A percentile compares a stretch with the other conserved stretches of the same genome.
Evolutionary conservation across 768 basidiomycete species (phyloP).

Genomic region (Rhodocollybia butyracea): DNA sequence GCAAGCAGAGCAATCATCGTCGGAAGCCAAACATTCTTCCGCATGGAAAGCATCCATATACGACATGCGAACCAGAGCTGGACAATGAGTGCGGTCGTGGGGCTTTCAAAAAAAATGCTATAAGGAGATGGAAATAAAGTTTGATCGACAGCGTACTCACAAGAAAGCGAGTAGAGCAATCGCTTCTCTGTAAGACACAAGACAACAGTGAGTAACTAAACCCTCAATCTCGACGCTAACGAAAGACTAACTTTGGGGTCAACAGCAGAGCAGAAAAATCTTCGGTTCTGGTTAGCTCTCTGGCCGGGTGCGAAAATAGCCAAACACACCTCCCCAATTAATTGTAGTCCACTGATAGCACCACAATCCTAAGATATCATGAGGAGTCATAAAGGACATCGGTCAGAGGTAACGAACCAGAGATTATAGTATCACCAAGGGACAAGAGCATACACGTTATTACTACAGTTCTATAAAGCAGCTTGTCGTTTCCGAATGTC

Average conservation of each 20-base stretch:
- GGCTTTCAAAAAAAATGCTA: neutral
- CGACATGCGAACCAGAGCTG: conserved; percentile 1
- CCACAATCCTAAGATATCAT: neutral
- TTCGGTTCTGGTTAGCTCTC: neutral
- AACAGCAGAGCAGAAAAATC: neutral
- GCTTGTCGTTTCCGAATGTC: neutral
- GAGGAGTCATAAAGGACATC: neutral
- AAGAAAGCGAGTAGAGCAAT: neutral
- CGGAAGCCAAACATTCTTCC: neutral
- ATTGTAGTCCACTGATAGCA: neutral
- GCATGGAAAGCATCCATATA: neutral
- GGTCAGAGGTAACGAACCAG: neutral
- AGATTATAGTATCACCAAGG: conserved; percentile 1
- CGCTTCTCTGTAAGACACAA: neutral
- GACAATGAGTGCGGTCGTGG: neutral
- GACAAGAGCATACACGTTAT: neutral
- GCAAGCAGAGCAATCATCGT: neutral
- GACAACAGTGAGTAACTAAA: neutral
- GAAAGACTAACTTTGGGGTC: neutral
- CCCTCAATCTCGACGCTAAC: neutral
- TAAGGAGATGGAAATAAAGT: neutral
- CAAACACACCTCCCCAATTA: neutral
- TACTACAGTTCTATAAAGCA: conserved; percentile 1
- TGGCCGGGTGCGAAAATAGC: neutral
- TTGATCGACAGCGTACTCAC: neutral